Base-by-base conservation (phyloP, 768 basidiomycete species). In the Hortiboletus campestris region DNA sequence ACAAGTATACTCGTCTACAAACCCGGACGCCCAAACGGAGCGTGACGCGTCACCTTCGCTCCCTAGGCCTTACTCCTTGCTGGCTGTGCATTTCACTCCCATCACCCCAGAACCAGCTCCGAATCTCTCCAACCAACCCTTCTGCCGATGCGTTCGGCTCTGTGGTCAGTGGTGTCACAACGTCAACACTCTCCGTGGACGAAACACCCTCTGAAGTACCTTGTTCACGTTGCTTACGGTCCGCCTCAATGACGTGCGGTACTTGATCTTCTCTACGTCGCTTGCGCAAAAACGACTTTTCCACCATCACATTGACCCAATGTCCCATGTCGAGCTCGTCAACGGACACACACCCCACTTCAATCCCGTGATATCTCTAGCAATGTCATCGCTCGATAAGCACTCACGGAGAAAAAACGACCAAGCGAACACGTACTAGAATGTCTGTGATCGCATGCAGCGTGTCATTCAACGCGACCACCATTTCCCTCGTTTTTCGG, bases 271-370 rank as follows among this genome's bases (percentile, higher is more conserved):
- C 50, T 25, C 4, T 17, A 12, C 1, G 7, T 25, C 29, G 46
- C 19, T 43, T 28, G 5, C 14, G 22, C 32, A 36, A 28, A 17
- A 43, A 8, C 22, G 11, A 31, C 12, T 2, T 36, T 25, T 38
- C 29, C 44, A 67, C 17, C 0, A 48, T 46, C 10, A 56, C 39
- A 28, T 22, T 39, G 45, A 63, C 39, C 55, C 60, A 62, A 44
- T 65, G 62, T 28, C 66, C 65, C 56, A 60, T 47, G n/a, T 67
- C 58, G 32, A 66, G 29, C 11, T 58, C 49, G 10, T 52, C 48
- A 1, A 56, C 32, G 3, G 34, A 46, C 22, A 58, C 14, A 3
- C 14, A 22, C 4, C 17, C 12, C 4, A 55, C 22, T 16, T 59
- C 57, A 7, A 64, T 39, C 8, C 53, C 47, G 9, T 20, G 40